Evolutionary conservation across 352 stramenopile species (phyloP), one percentile per base, ranked within the genome.

Genomic region (Pythium aquatile): DNA sequence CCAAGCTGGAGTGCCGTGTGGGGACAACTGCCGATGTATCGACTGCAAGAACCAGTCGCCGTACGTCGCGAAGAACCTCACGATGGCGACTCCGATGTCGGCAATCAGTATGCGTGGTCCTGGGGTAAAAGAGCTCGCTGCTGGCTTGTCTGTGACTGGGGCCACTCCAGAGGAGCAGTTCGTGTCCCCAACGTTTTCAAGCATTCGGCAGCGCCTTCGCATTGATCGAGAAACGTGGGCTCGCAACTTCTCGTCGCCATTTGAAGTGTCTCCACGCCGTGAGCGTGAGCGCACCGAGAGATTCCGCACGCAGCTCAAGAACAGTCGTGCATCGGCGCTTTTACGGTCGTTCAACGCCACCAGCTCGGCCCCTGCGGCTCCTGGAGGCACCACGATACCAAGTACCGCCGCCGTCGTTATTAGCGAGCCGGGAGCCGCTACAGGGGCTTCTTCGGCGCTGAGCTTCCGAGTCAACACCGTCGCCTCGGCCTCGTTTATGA

Each of bases 1-100:
- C 70, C 92, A 98, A 66, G 93, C 93, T 0, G 88, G 83, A 7
- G 83, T 96, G 7, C 70, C 81, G 14, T 97, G 90, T 58, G 88
- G 83, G 20, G 78, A 88, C 52, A 96, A 96, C 67, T 97, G 90
- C 66, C 91, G 94, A 29, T 97, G 90, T 60, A 91, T 95, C 65
- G 85, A 94, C 28, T 94, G 85, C 61, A 91, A 93, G 56, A 94
- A 94, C 60, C 82, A 93, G 54, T 73, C 76, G 26, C 73, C 70
- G 30, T 83, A 79, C 30, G 66, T 79, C 28, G 57, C 61, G 2
- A 84, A 72, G 42, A 69, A 35, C 7, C 37, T 42, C 3, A 16
- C 14, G 1, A 44, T 62, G 8, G 33, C 68, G 8, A 58, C 70
- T 24, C 65, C 72, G 20, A 52, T 70, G 55, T 68, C 61, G 3